A percentile compares a stretch with the other conserved stretches of the same genome.
phyloP scores from a whole-genome alignment of 768 basidiomycete species.

The Russula earlei region DNA sequence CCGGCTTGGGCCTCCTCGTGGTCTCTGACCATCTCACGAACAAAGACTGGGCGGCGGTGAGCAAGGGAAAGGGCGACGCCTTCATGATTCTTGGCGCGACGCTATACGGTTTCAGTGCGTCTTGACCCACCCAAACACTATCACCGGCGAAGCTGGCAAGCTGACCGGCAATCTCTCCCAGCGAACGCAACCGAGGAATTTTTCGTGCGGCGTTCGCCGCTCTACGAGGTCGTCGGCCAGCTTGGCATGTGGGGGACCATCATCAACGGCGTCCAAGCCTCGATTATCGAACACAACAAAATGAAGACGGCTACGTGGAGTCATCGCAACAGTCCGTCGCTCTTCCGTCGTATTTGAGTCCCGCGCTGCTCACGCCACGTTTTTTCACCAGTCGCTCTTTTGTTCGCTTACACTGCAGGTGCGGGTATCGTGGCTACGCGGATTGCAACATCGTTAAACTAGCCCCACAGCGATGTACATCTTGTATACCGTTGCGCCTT shows the following conservation, averaged over 20 bases:
- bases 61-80: conserved; percentile 67
- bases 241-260: conserved; percentile 79
- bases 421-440: neutral
- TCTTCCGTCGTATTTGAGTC: neutral
- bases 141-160: neutral
- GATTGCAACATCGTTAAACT: neutral
- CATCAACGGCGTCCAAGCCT: conserved; percentile 71
- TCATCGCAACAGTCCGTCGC: conserved; percentile 50
- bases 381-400: conserved; percentile 38
- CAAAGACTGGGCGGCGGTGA: conserved; percentile 60
- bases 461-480: conserved; percentile 58
- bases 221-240: conserved; percentile 85
- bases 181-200: conserved; percentile 87
- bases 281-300: conserved; percentile 57
- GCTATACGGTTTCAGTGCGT: conserved; percentile 77
- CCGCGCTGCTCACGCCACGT: conserved; percentile 5
- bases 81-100: conserved; percentile 85
- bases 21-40: conserved; percentile 67
- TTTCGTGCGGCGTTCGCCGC: conserved; percentile 66
- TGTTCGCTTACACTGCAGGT: conserved; percentile 43
- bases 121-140: neutral
- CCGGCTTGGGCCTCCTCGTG: conserved; percentile 72
- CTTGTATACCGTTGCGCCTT: conserved; percentile 76
- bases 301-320: conserved; percentile 68
- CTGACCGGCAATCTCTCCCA: conserved; percentile 22